Conservation (phyloP, 2,329 filamentous ascomycete species). For the Fusarium sp. region DNA sequence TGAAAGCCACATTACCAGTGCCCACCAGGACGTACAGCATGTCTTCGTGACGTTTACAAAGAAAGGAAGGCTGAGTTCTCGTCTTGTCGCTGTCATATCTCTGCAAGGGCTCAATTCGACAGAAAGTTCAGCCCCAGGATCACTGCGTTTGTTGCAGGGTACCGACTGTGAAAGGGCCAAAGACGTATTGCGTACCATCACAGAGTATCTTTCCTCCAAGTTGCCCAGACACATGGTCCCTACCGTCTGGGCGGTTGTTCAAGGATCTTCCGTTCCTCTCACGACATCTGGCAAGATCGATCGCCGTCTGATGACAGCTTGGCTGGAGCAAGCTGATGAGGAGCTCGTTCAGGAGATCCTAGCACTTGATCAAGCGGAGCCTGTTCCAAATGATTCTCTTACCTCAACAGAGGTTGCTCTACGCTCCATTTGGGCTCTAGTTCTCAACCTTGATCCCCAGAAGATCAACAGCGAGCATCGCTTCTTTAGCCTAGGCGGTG, state of each 20-base stretch:
- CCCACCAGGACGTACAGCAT: slow-evolving; percentile 1
- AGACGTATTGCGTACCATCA: background rate
- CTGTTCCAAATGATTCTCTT: background rate
- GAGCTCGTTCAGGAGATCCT: background rate
- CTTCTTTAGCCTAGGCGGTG: background rate
- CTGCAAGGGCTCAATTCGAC: background rate
- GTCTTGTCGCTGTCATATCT: background rate
- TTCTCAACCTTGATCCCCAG: background rate
- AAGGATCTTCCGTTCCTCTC: background rate
- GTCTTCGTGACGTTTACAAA: slow-evolving; percentile 1
- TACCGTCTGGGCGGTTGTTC: background rate
- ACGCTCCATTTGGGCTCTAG: background rate
- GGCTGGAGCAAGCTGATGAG: background rate
- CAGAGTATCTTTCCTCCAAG: background rate
- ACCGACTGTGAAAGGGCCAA: background rate
- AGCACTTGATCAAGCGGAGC: background rate
- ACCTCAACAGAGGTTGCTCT: background rate
- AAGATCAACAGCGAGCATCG: slow-evolving; percentile 1
- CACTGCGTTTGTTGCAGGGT: background rate
- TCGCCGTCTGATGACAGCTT: background rate
- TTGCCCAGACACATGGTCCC: background rate
- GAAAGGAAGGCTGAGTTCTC: background rate
- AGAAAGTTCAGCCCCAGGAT: background rate
- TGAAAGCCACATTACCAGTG: background rate
- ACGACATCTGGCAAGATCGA: background rate